phyloP scores from a whole-genome alignment of 306 rosid species.

The Sicyos edulis region DNA sequence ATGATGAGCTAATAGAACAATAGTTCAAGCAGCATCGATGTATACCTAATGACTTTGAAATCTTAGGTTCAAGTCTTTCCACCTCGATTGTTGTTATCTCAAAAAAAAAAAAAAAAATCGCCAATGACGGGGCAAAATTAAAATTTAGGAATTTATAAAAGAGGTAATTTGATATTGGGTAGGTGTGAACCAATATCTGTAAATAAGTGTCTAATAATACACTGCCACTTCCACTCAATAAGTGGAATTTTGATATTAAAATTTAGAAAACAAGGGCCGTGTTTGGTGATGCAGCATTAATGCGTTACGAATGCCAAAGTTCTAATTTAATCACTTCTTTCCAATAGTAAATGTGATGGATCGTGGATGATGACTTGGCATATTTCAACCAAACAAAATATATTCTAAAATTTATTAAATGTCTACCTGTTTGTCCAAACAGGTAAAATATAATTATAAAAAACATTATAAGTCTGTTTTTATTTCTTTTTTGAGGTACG shows the following conservation, averaged over 20 bases:
- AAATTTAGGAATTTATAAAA: too few species aligned
- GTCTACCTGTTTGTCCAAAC: too few species aligned
- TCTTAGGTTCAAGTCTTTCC: too few species aligned
- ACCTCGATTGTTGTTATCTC: too few species aligned
- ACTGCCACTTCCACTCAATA: neutral
- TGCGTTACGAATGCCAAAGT: neutral
- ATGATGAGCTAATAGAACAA: too few species aligned
- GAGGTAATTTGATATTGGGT: neutral
- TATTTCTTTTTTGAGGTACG: too few species aligned
- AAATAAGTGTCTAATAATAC: neutral
- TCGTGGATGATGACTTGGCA: slow-evolving; percentile 6
- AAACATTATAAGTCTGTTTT: too few species aligned
- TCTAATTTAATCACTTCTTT: neutral
- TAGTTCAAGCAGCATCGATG: too few species aligned
- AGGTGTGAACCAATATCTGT: neutral
- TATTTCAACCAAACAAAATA: neutral
- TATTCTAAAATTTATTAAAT: neutral
- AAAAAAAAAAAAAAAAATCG: too few species aligned
- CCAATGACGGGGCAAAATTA: too few species aligned
- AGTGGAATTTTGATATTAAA: slow-evolving; percentile 4
- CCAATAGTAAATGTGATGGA: neutral
- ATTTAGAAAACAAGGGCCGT: neutral
- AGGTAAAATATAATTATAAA: too few species aligned
- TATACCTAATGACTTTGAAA: too few species aligned
- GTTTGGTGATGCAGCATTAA: slow-evolving; percentile 12